Evolutionary conservation across 768 basidiomycete species (phyloP).

Genomic region (Chiua virens): DNA sequence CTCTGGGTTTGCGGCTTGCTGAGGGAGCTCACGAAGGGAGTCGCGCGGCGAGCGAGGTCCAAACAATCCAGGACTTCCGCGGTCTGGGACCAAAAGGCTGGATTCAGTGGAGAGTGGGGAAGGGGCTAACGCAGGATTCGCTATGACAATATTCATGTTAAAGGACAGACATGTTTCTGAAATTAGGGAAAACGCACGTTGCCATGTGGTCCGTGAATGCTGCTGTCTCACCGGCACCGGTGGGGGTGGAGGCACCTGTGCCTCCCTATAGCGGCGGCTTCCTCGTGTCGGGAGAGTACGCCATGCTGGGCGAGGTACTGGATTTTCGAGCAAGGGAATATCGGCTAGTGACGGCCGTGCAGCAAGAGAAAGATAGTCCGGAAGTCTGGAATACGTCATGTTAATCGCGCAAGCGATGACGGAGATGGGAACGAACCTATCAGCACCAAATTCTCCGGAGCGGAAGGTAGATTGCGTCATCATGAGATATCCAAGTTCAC

Average conservation of each 20-base stretch:
- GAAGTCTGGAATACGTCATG: conserved; percentile 33
- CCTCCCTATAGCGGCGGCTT: too few relatives aligned
- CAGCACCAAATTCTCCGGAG: conserved; percentile 61
- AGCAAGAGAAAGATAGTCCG: conserved; percentile 35
- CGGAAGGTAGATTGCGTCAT: too few relatives aligned
- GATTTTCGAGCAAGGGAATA: conserved; percentile 40
- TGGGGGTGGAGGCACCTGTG: background rate
- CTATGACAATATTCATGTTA: conserved; percentile 32
- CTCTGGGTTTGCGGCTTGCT: too few relatives aligned
- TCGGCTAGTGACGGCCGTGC: conserved; percentile 27
- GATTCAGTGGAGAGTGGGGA: conserved; percentile 57
- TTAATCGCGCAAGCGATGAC: background rate
- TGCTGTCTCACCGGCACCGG: conserved; percentile 36
- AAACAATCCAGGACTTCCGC: conserved; percentile 62
- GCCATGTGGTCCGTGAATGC: conserved; percentile 62
- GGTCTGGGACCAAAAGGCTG: conserved; percentile 53
- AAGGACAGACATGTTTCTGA: background rate
- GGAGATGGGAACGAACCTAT: conserved; percentile 47
- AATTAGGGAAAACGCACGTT: conserved; percentile 48
- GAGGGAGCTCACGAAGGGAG: background rate
- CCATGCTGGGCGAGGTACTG: conserved; percentile 44
- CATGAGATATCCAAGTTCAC: conserved; percentile 72
- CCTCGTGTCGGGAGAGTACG: too few relatives aligned
- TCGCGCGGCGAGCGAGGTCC: conserved; percentile 62
- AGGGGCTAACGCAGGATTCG: conserved; percentile 52